A percentile compares a stretch with the other conserved stretches of the same genome.
Conservation (phyloP, 768 basidiomycete genomes). For the Kwoniella heveanensis region DNA sequence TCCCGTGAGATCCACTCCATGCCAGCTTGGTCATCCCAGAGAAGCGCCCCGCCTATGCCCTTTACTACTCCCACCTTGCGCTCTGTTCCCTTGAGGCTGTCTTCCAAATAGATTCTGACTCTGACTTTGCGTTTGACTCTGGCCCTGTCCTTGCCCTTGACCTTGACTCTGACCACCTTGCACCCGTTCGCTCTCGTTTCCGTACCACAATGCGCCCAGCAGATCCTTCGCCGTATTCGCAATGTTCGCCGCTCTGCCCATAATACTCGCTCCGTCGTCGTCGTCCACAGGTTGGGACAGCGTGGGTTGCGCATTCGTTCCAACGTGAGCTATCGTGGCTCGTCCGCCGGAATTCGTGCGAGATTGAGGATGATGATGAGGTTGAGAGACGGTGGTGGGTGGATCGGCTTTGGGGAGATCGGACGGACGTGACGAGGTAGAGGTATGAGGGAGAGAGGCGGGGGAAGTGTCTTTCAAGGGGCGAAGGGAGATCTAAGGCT, state of each 20-base stretch:
- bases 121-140: not conserved
- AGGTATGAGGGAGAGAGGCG: constrained; percentile 53
- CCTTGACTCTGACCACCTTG: not conserved
- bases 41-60: constrained; percentile 21
- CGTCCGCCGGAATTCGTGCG: constrained; percentile 18
- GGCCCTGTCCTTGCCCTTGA: not conserved
- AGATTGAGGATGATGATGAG: not conserved
- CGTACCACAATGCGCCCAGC: constrained; percentile 66
- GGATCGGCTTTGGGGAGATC: constrained; percentile 29
- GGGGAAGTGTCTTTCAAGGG: constrained; percentile 54
- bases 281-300: constrained; percentile 25
- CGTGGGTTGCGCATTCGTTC: constrained; percentile 41
- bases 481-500: constrained; percentile 49
- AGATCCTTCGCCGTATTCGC: constrained; percentile 78
- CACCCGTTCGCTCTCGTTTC: constrained; percentile 24
- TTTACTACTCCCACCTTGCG: not conserved
- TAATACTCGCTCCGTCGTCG: constrained; percentile 59
- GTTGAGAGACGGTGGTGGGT: constrained; percentile 16
- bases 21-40: constrained; percentile 17
- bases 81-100: not conserved
- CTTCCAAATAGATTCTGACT: not conserved
- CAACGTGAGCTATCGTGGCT: constrained; percentile 41
- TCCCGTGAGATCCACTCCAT: no score
- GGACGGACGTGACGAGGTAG: constrained; percentile 23
- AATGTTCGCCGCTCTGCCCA: constrained; percentile 72